Evolutionary conservation across 306 rosid genomes (phyloP).

Genomic region (Psophocarpus tetragonolobus): DNA sequence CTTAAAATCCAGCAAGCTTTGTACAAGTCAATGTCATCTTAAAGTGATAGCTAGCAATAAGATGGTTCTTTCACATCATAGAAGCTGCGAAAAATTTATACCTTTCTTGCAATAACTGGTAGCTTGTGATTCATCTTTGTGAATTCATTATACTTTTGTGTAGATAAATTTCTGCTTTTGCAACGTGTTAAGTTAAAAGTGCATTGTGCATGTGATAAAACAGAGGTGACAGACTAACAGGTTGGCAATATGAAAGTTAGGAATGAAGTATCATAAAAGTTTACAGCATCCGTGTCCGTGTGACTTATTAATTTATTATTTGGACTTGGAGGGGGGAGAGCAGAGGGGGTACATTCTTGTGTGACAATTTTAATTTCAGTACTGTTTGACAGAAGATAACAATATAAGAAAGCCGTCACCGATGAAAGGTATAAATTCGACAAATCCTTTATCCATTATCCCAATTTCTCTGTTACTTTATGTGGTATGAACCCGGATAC

Average conservation of each 20-base stretch:
- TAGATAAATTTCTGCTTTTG: neutral
- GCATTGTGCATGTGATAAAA: neutral
- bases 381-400: neutral
- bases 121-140: slow-evolving; percentile 2
- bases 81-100: slow-evolving; percentile 14
- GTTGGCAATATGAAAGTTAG: neutral
- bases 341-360: neutral
- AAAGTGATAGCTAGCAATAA: neutral
- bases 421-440: slow-evolving; percentile 22
- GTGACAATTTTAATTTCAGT: neutral
- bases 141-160: neutral
- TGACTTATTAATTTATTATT: neutral
- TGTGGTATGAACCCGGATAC: slow-evolving; percentile 34
- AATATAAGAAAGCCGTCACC: neutral
- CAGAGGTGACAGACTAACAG: neutral
- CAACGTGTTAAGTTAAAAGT: neutral
- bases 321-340: no score
- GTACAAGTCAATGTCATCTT: neutral
- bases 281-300: neutral
- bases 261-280: neutral
- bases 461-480: slow-evolving; percentile 28
- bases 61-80: slow-evolving; percentile 17
- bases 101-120: slow-evolving; percentile 30
- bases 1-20: neutral
- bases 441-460: slow-evolving; percentile 32